Percentiles rank a stretch among this genome's conserved stretches.
Conservation (phyloP, 192 early-diverging fungal species). For the Phycomyces blakesleeanus region DNA sequence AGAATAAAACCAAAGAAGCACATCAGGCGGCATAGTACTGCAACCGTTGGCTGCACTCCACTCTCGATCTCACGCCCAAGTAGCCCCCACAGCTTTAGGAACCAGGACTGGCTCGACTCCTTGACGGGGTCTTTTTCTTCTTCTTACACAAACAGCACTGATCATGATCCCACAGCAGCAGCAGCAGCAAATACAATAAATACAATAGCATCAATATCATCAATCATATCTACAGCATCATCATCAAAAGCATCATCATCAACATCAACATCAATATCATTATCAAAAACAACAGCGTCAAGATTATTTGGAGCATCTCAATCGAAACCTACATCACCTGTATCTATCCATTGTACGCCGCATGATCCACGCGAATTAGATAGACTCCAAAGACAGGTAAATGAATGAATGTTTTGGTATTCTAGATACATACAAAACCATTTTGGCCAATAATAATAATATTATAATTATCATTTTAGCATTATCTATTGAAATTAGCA, state of each 20-base stretch:
- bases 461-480: constrained; percentile 16
- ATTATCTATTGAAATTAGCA: constrained; percentile 33
- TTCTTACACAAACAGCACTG: no score
- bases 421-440: not conserved
- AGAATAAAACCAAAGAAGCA: constrained; percentile 11
- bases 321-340: constrained; percentile 6
- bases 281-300: no score
- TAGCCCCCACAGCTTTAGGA: not conserved
- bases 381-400: constrained; percentile 32
- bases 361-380: constrained; percentile 29
- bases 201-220: no score
- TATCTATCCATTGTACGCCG: constrained; percentile 4
- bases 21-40: constrained; percentile 10
- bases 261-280: no score
- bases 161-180: not conserved
- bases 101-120: constrained; percentile 8
- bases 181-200: no score
- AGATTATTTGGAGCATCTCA: not conserved
- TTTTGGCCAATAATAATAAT: not conserved
- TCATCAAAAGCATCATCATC: no score
- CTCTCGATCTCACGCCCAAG: constrained; percentile 3
- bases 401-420: no score
- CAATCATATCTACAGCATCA: no score
- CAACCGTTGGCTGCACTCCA: not conserved
- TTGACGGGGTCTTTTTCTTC: constrained; percentile 14